Conservation (phyloP, 1,284 basidiomycete genomes). For the Ceratorhiza oryzae-sativae region DNA sequence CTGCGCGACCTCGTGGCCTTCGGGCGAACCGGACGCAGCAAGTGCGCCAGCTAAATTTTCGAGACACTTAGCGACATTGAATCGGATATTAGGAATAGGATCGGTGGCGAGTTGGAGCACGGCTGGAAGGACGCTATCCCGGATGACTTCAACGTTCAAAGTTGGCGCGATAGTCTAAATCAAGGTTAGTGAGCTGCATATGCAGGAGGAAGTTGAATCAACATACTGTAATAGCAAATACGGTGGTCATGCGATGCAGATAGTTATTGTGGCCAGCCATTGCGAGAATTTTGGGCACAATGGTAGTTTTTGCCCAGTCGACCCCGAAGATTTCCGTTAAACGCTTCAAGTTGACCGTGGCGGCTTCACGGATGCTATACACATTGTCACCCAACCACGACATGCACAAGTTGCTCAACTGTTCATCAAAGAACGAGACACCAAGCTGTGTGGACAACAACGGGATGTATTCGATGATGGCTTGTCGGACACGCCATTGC, state of each 20-base stretch:
- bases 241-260: conserved; percentile 98
- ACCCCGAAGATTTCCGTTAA: conserved; percentile 99
- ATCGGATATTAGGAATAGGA: conserved; percentile 98
- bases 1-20: conserved; percentile 78
- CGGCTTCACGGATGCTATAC: conserved; percentile 97
- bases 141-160: conserved; percentile 86
- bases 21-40: conserved; percentile 60
- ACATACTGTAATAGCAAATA: conserved; percentile 95
- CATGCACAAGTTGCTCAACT: conserved; percentile 97
- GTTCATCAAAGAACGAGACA: conserved; percentile 97
- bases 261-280: conserved; percentile 99
- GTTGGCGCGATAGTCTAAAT: conserved; percentile 90
- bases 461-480: conserved; percentile 97
- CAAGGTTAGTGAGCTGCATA: conserved; percentile 39
- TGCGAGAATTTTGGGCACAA: conserved; percentile 96
- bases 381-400: conserved; percentile 99
- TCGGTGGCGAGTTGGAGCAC: conserved; percentile 87
- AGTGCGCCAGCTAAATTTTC: conserved; percentile 85
- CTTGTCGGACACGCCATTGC: conserved; percentile 99
- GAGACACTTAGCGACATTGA: conserved; percentile 96
- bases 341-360: conserved; percentile 96
- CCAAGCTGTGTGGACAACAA: conserved; percentile 96
- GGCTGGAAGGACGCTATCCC: conserved; percentile 85
- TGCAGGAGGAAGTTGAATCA: conserved; percentile 34
- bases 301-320: conserved; percentile 94